Base-by-base conservation (phyloP, 768 basidiomycete genomes). In the Neoboletus brunneissimus region DNA sequence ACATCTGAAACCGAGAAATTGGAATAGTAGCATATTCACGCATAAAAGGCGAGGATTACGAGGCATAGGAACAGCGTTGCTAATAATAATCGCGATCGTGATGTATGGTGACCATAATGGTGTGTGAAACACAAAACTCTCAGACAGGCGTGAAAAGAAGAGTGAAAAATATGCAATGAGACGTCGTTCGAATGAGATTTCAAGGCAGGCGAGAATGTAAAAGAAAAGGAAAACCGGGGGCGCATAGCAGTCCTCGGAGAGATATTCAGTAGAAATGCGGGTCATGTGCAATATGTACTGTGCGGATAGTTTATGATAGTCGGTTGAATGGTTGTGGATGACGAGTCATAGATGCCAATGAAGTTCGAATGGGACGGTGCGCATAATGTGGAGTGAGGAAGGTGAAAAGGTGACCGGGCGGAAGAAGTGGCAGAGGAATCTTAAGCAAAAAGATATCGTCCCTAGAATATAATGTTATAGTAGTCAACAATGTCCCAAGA, bases 381-480 rank as follows among this genome's bases (percentile, higher is more conserved):
- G 51, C 38, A 38, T 64, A 45, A 50, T 53, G 55, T 52, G 47
- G 31, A 9, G 38, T 52, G 40, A 34, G 38, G 18, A 34, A 31
- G 51, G 51, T 27, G 31, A 45, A 46, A n/a, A 58, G 58, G 64
- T 69, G 41, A 43, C 62, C 60, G n/a, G 44, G 43, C 42, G 55
- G 37, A 54, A 50, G 51, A 48, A n/a, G 43, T 42, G 38, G 27
- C 16, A 52, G 32, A 23, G 57, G 44, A 57, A 58, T 55, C 60
- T 61, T 46, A 61, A 70, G 66, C 69, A 72, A 68, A 56, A 62
- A 64, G 51, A 66, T 54, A 66, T 66, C 53, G 49, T 69, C 60
- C 69, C 71, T 71, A 60, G 61, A 68, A 64, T 72, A 68, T 69
- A 71, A 71, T 65, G 71, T 70, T 71, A 71, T 71, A 58, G 54